Evolutionary conservation across 345 rosid species (phyloP), one percentile per base, ranked within the genome.

Genomic region (Eucalyptus erythrocorys): DNA sequence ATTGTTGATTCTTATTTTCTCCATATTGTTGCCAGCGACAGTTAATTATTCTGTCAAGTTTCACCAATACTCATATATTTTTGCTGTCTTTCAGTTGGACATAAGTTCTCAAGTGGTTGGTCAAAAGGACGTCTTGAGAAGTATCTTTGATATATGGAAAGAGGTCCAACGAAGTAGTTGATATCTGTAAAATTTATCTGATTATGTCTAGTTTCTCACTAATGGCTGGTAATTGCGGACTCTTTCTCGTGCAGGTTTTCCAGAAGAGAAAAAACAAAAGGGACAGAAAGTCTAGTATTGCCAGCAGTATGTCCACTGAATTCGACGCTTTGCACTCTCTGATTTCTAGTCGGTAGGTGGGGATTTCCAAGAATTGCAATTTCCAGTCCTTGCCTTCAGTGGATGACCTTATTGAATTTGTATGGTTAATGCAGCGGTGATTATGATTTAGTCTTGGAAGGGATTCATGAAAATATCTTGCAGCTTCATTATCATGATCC

Each of bases 401-500:
- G 89, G 82, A 87, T 92, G 89, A 86, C 88, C 79, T 49, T 49
- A 91, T 88, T 47, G 51, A 79, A 85, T 85, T 64, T 34, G 47
- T 89, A 59, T 61, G 37, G 57, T 88, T 49, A 43, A 37, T 94
- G 91, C 98, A 98, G 99, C 89, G 99, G 95, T 91, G 99, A 98
- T 91, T 95, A 95, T 92, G 98, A 97, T 93, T 85, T 94, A 85
- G 93, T 98, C 90, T 92, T 95, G 86, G 97, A 98, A 90, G 99
- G 99, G 47, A 91, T 97, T 87, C 95, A 98, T 88, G 98, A 98
- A 90, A 98, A 98, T 92, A 85, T 98, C 88, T 93, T 98, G 93
- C 96, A 93, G 89, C 98, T 96, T 90, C 95, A 91, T 26, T 98
- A 95, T 92, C 99, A 98, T 92, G 98, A 97, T 95, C 99, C 99